Conservation (phyloP, 257 asterid genomes). For the Knoxia roxburghii region DNA sequence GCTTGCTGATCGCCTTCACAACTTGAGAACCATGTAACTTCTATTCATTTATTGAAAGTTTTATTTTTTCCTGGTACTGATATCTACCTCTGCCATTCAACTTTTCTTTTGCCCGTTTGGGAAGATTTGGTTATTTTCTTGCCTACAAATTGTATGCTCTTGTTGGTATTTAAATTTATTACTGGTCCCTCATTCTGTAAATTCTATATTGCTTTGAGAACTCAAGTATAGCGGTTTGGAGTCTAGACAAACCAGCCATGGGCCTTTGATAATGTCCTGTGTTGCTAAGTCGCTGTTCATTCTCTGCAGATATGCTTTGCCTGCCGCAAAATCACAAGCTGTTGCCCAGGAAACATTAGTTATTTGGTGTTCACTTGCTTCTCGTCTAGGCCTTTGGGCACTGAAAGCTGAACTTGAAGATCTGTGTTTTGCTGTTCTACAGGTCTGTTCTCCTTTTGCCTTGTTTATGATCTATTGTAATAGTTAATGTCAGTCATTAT, state of each 20-base stretch:
- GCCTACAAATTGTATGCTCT: neutral
- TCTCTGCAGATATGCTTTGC: slow-evolving; percentile 71
- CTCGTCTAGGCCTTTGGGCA: slow-evolving; percentile 95
- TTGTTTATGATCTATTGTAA: neutral
- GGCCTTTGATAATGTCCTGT: neutral
- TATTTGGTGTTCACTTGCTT: slow-evolving; percentile 98
- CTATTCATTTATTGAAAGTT: slow-evolving; percentile 8
- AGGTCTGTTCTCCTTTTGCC: slow-evolving; percentile 38
- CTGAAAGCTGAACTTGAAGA: slow-evolving; percentile 98
- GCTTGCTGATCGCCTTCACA: slow-evolving; percentile 99
- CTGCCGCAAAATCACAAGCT: slow-evolving; percentile 79
- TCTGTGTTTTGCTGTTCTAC: slow-evolving; percentile 93
- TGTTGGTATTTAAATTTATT: neutral
- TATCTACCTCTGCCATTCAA: neutral
- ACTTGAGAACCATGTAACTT: slow-evolving; percentile 90
- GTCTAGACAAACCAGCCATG: neutral
- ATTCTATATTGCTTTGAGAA: neutral
- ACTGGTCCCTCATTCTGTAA: neutral
- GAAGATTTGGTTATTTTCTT: neutral
- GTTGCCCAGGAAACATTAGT: slow-evolving; percentile 94
- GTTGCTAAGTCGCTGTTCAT: slow-evolving; percentile 9
- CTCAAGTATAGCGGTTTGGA: neutral
- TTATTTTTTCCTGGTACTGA: neutral
- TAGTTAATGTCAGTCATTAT: too few species aligned
- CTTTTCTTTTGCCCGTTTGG: neutral